phyloP scores from a whole-genome alignment of 1,284 basidiomycete genomes.

The Veloboletus limbatus region DNA sequence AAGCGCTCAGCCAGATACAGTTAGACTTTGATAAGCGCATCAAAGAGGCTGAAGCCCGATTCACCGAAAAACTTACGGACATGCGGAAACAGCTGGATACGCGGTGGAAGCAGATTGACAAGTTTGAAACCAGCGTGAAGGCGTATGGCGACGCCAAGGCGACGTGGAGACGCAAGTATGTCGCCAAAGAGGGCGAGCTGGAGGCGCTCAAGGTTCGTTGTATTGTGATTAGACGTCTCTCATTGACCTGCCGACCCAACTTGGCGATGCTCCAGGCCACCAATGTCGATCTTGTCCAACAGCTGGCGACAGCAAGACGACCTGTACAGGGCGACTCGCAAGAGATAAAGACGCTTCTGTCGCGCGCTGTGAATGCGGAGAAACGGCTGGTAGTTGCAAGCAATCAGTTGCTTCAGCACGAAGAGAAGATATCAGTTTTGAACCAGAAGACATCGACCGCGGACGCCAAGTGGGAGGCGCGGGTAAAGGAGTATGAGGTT shows the following conservation, averaged over 20 bases:
- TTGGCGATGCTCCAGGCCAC: conserved; percentile 48
- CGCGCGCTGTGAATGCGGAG: conserved; percentile 79
- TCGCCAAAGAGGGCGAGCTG: conserved; percentile 83
- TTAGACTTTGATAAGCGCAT: conserved; percentile 82
- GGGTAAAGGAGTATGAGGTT: conserved; percentile 89
- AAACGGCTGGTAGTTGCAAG: conserved; percentile 76
- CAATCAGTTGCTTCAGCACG: conserved; percentile 78
- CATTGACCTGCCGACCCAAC: not conserved
- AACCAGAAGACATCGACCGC: conserved; percentile 68
- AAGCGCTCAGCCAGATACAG: conserved; percentile 80
- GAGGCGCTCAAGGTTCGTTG: conserved; percentile 72
- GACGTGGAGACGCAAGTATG: conserved; percentile 84
- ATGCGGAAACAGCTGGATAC: conserved; percentile 87
- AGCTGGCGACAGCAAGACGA: conserved; percentile 66
- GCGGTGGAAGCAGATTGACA: conserved; percentile 91
- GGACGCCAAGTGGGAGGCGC: conserved; percentile 88
- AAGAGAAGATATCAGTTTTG: conserved; percentile 76
- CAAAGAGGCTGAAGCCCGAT: conserved; percentile 76
- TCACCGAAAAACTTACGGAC: conserved; percentile 69
- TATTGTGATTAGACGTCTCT: not conserved
- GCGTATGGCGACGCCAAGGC: conserved; percentile 79
- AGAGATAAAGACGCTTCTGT: conserved; percentile 68
- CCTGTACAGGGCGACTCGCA: conserved; percentile 65
- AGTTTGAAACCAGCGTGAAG: conserved; percentile 88
- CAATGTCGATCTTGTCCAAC: conserved; percentile 73